phyloP scores from a whole-genome alignment of 1,284 basidiomycete genomes.

The Porphyrellus sp. region DNA sequence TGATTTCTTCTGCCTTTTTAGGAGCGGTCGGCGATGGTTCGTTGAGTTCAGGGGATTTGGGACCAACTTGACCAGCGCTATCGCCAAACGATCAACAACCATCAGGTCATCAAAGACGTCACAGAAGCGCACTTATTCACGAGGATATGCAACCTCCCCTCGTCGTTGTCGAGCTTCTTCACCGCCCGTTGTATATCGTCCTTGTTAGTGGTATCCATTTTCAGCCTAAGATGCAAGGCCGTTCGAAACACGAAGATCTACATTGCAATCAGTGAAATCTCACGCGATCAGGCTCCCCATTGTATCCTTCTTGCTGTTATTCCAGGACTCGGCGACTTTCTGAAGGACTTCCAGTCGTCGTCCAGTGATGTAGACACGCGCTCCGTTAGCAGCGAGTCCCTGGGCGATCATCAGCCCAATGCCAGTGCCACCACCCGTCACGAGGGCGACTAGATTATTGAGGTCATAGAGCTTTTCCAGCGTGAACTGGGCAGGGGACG shows the following conservation, averaged over 20 bases:
- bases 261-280: conserved; percentile 26
- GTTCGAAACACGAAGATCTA: conserved; percentile 2
- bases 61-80: conserved; percentile 73
- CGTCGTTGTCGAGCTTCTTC: conserved; percentile 38
- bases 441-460: conserved; percentile 61
- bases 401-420: conserved; percentile 75
- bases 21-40: conserved; percentile 53
- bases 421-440: conserved; percentile 80
- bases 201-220: conserved; percentile 70
- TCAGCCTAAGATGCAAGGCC: conserved; percentile 42
- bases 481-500: conserved; percentile 22
- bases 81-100: not conserved
- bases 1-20: conserved; percentile 59
- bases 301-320: conserved; percentile 35
- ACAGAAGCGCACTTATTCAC: conserved; percentile 66
- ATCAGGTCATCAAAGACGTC: not conserved
- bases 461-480: conserved; percentile 54
- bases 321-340: conserved; percentile 49
- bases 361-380: conserved; percentile 79
- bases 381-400: conserved; percentile 73
- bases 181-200: conserved; percentile 60
- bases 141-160: conserved; percentile 73
- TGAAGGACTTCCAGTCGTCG: conserved; percentile 63
- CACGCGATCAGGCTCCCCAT: conserved; percentile 58
- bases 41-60: conserved; percentile 55